A percentile compares a stretch with the other conserved stretches of the same genome.
These are phyloP conservation scores for Ophiosphaerella herpotricha DNA, from an alignment of 2,329 filamentous ascomycete species.

Conservation along the genomic window DNA sequence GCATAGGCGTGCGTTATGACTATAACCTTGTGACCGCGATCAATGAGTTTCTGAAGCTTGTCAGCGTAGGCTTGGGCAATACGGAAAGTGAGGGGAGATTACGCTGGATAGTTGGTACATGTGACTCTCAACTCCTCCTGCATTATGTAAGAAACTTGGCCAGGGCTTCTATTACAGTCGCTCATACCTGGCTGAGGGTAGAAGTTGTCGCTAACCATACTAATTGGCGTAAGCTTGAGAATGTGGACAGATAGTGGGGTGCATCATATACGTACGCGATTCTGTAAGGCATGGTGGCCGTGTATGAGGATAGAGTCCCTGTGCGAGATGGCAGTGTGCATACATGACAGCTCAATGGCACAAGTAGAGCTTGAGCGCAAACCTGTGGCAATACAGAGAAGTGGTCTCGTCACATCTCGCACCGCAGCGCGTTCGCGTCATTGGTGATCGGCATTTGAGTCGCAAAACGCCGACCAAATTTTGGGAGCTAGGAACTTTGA, in stretches of 20 bases:
- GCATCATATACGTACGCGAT: slow-evolving; percentile 62
- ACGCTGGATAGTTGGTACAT: slow-evolving; percentile 93
- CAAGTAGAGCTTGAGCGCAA: background rate
- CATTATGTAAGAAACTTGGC: slow-evolving; percentile 21
- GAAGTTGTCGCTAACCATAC: slow-evolving; percentile 99
- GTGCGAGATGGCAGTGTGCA: slow-evolving; percentile 8
- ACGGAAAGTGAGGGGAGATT: slow-evolving; percentile 22
- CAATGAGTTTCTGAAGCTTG: slow-evolving; percentile 75
- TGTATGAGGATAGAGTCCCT: slow-evolving; percentile 26
- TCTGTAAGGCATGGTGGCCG: slow-evolving; percentile 66
- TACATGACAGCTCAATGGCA: slow-evolving; percentile 29
- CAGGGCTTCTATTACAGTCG: background rate
- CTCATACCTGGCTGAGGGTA: slow-evolving; percentile 81
- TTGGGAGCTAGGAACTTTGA: slow-evolving; percentile 8
- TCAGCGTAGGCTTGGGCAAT: slow-evolving; percentile 13
- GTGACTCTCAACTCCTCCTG: slow-evolving; percentile 90
- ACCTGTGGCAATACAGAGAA: background rate
- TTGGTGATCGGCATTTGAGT: slow-evolving; percentile 30
- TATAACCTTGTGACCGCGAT: slow-evolving; percentile 96
- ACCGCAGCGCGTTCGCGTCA: slow-evolving; percentile 28
- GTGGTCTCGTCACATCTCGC: slow-evolving; percentile 5
- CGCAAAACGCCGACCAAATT: slow-evolving; percentile 33
- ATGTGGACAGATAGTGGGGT: background rate
- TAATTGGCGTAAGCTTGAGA: slow-evolving; percentile 34
- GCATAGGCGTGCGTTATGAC: slow-evolving; percentile 96